Evolutionary conservation across 352 stramenopile species (phyloP).

Genomic region (Globisporangium barbulae): DNA sequence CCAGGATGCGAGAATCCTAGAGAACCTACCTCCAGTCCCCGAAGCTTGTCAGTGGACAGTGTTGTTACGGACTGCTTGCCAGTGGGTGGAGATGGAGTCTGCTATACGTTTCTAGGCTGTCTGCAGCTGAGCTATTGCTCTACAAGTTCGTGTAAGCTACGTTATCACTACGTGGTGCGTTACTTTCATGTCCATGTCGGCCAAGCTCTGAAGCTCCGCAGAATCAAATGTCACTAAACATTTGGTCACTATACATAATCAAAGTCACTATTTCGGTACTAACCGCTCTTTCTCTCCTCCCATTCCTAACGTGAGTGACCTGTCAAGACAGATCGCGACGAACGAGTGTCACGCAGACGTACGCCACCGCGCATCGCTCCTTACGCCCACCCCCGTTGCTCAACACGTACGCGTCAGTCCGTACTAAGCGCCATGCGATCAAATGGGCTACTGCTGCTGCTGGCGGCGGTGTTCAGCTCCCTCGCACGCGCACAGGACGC

Average conservation of each 20-base stretch:
- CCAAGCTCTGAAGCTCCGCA: too few relatives aligned
- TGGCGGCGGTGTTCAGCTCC: neutral
- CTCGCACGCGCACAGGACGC: slow-evolving; percentile 1
- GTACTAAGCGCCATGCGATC: neutral
- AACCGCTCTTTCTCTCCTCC: neutral
- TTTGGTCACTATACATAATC: neutral
- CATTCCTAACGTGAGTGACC: neutral
- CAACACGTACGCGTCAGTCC: neutral
- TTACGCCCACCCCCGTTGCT: neutral
- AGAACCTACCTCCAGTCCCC: too few relatives aligned
- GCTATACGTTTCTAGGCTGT: too few relatives aligned
- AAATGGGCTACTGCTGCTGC: neutral
- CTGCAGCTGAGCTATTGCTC: too few relatives aligned
- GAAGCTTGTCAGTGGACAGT: too few relatives aligned
- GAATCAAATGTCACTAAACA: neutral
- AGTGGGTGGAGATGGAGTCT: too few relatives aligned
- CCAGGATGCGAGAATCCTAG: too few relatives aligned
- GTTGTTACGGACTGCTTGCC: too few relatives aligned
- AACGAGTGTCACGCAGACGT: neutral
- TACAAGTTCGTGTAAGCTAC: too few relatives aligned
- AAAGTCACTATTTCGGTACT: neutral
- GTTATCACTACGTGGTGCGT: too few relatives aligned
- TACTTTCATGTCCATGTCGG: too few relatives aligned
- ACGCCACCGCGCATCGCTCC: neutral
- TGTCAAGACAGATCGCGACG: neutral